Base-by-base conservation (phyloP, 345 rosid genomes). In the Hibiscus syriacus region DNA sequence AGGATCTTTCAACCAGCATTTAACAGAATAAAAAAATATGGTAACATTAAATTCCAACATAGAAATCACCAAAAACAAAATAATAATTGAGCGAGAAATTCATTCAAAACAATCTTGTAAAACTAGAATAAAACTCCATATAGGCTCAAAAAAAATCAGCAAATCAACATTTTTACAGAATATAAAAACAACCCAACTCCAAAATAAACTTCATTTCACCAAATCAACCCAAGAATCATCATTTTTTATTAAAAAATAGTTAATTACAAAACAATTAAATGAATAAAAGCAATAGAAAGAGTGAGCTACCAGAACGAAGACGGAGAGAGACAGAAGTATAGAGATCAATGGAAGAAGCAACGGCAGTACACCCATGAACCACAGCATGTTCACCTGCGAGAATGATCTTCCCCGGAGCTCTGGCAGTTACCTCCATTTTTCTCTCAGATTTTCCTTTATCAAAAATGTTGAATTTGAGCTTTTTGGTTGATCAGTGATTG, bases 331-430 rank as follows among this genome's bases (percentile, higher is more conserved):
- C 84, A 22, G 63, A 70, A 60, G 92, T 90, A 76, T 73, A 90
- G 77, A 92, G 97, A 81, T 83, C 80, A 87, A 95, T 86, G 80
- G 96, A 86, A 22, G 98, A 86, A 49, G 97, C 98, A 55, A 95
- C 89, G 7, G 99, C 98, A 3, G 96, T 80, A 66, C 87, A 86
- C 76, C 99, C 97, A 77, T 95, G 98, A 34, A 95, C 99, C 70
- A 95, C 98, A 0, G 96, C 98, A 46, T 95, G 99, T 72, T 95
- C 99, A 0, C 99, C 98, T 38, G 96, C 76, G 34, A 95, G 92
- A 57, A 95, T 95, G 82, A 95, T 85, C 78, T 95, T 95, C 34
- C 99, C 98, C 0, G 99, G 99, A 68, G 99, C 98, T 79, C 87
- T 83, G 22, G 99, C 85, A 66, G 74, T 90, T 79, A 92, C 90